These are phyloP conservation scores for Candida boleticola DNA, from an alignment of 805 yeast genomes.

Conservation along the genomic window DNA sequence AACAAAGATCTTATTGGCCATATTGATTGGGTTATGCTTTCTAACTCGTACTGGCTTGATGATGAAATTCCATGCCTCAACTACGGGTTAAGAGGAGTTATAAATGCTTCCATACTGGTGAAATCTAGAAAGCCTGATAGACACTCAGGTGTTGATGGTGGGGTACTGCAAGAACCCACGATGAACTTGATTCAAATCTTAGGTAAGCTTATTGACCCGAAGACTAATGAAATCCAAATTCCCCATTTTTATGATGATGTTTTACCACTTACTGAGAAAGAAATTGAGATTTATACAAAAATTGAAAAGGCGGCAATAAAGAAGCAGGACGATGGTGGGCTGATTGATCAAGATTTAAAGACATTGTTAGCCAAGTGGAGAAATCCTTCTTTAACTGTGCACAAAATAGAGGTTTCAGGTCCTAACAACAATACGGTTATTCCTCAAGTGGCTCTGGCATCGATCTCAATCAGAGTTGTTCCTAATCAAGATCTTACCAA, in stretches of 20 bases:
- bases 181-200: constrained; percentile 76
- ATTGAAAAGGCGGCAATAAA: constrained; percentile 42
- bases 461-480: constrained; percentile 80
- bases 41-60: constrained; percentile 94
- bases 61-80: constrained; percentile 86
- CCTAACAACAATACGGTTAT: constrained; percentile 89
- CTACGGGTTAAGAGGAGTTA: constrained; percentile 90
- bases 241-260: constrained; percentile 76
- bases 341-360: constrained; percentile 35
- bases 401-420: constrained; percentile 81
- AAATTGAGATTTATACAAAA: constrained; percentile 58
- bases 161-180: constrained; percentile 83
- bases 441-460: constrained; percentile 75
- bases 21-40: constrained; percentile 85
- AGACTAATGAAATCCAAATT: constrained; percentile 46
- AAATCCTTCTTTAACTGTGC: constrained; percentile 84
- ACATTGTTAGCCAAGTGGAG: constrained; percentile 83
- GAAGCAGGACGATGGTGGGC: constrained; percentile 12
- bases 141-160: constrained; percentile 97
- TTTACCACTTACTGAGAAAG: constrained; percentile 53
- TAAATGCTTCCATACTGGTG: constrained; percentile 73
- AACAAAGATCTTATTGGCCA: constrained; percentile 50
- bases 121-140: constrained; percentile 78
- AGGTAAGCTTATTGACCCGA: constrained; percentile 55
- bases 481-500: constrained; percentile 76